These are phyloP conservation scores for Claviceps sp. DNA, from an alignment of 2,329 filamentous ascomycete species.

Conservation along the genomic window DNA sequence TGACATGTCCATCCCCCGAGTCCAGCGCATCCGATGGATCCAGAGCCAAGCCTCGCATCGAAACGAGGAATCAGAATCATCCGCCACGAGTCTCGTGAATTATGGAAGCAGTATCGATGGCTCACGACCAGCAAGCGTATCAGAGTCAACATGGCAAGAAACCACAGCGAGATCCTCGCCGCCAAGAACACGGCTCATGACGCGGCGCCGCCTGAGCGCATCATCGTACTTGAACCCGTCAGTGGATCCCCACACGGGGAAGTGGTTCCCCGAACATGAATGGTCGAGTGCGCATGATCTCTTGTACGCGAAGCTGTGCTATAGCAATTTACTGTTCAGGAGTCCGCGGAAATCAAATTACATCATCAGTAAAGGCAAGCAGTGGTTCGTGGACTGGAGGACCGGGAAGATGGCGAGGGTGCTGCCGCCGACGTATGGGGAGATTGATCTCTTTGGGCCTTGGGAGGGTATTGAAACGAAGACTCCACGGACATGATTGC, in stretches of 20 bases:
- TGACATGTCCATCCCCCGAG: constrained; percentile 48
- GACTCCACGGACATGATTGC: constrained; percentile 29
- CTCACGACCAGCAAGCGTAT: background rate
- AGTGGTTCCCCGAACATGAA: constrained; percentile 41
- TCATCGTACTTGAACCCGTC: constrained; percentile 31
- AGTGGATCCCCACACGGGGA: constrained; percentile 35
- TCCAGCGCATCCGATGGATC: constrained; percentile 38
- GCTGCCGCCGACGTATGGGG: constrained; percentile 39
- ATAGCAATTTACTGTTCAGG: constrained; percentile 42
- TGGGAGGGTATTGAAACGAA: constrained; percentile 38
- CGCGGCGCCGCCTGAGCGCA: constrained; percentile 28
- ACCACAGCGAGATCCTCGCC: constrained; percentile 10
- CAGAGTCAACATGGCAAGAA: constrained; percentile 1
- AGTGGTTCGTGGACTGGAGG: constrained; percentile 46
- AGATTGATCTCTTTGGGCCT: constrained; percentile 33
- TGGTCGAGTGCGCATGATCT: constrained; percentile 44
- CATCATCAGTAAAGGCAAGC: constrained; percentile 41
- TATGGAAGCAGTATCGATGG: constrained; percentile 3
- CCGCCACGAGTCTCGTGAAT: background rate
- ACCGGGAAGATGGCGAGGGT: constrained; percentile 42
- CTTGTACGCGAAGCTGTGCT: constrained; percentile 46
- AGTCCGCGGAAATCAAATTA: constrained; percentile 45
- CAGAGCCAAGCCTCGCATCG: constrained; percentile 22
- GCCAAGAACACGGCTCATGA: constrained; percentile 16
- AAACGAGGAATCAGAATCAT: constrained; percentile 4